Percentiles rank a stretch among this genome's conserved stretches.
These are phyloP conservation scores for Aspergillus clavatus DNA, from an alignment of 2,329 filamentous ascomycete species.

Conservation along the genomic window DNA sequence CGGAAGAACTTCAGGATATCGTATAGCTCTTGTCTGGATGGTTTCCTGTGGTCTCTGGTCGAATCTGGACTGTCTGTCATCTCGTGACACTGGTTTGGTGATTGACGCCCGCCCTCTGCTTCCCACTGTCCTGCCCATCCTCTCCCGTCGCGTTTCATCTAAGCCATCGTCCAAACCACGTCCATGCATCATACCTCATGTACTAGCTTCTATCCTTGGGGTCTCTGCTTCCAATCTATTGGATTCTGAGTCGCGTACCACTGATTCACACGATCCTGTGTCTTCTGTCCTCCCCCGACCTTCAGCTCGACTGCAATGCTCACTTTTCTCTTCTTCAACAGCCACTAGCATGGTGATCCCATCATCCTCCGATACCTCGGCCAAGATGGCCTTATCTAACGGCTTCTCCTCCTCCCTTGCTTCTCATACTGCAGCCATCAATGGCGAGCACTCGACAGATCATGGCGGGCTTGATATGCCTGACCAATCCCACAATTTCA, in stretches of 20 bases:
- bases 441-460: constrained; percentile 42
- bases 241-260: constrained; percentile 32
- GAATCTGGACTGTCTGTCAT: constrained; percentile 13
- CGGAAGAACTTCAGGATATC: constrained; percentile 25
- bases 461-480: constrained; percentile 73
- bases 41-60: constrained; percentile 11
- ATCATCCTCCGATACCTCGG: constrained; percentile 33
- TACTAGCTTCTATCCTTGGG: constrained; percentile 21
- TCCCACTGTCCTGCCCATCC: constrained; percentile 18
- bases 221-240: constrained; percentile 22
- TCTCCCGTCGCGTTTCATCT: constrained; percentile 33
- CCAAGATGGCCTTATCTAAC: constrained; percentile 32
- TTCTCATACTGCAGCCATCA: constrained; percentile 21
- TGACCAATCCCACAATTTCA: constrained; percentile 59
- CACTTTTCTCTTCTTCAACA: constrained; percentile 32
- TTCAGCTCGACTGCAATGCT: constrained; percentile 38
- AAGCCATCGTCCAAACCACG: constrained; percentile 35
- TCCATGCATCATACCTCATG: constrained; percentile 32
- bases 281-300: constrained; percentile 16
- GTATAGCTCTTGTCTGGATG: constrained; percentile 15
- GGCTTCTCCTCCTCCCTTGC: constrained; percentile 27
- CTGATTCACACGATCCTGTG: constrained; percentile 20
- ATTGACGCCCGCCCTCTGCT: constrained; percentile 16
- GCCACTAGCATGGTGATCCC: constrained; percentile 45
- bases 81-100: constrained; percentile 19